phyloP scores from a whole-genome alignment of 2,329 filamentous ascomycete species.

The Talaromyces sp. region DNA sequence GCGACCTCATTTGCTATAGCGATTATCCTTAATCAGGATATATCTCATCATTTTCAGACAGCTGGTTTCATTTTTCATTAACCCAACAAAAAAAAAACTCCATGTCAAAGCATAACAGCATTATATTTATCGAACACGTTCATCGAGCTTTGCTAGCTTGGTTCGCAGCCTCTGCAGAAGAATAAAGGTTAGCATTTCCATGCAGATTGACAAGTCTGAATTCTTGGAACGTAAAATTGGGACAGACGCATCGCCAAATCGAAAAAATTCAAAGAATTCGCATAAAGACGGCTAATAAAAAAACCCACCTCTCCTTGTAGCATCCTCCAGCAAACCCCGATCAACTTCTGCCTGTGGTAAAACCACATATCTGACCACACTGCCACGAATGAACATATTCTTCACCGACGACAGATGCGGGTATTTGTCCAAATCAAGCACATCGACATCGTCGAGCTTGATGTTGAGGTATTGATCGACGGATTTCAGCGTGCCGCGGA shows the following conservation, averaged over 20 bases:
- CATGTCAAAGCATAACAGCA: constrained; percentile 13
- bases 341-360: constrained; percentile 78
- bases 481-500: constrained; percentile 90
- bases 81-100: constrained; percentile 1
- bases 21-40: neutral
- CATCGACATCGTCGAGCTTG: constrained; percentile 91
- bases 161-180: constrained; percentile 42
- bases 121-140: constrained; percentile 13
- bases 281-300: neutral
- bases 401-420: constrained; percentile 88
- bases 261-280: constrained; percentile 2
- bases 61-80: neutral
- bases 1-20: neutral
- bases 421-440: constrained; percentile 90
- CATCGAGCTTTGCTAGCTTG: constrained; percentile 46
- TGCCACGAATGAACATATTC: constrained; percentile 92
- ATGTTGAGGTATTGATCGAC: constrained; percentile 99
- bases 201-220: neutral
- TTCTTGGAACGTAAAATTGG: no score
- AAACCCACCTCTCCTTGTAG: constrained; percentile 70
- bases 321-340: constrained; percentile 81
- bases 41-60: neutral
- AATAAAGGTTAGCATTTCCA: constrained; percentile 12
- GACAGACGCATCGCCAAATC: neutral
- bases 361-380: constrained; percentile 88